Evolutionary conservation across 805 yeast genomes (phyloP).

Genomic region (Zygotorulaspora florentina): DNA sequence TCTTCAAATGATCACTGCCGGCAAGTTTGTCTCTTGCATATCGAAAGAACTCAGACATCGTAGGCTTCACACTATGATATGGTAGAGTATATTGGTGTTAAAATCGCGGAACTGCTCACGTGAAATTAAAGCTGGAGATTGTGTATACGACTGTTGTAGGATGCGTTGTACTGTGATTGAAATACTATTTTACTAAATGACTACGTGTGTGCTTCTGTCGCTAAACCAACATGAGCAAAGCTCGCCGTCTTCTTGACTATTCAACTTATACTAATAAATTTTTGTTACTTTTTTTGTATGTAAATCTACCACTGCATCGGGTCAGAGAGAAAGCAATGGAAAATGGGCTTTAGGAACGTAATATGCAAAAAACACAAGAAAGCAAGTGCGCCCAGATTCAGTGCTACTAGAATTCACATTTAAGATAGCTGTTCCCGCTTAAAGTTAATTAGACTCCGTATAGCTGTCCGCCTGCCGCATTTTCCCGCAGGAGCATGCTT

Average conservation of each 20-base stretch:
- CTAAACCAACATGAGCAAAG: too few relatives aligned
- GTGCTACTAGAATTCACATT: too few relatives aligned
- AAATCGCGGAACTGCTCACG: background rate
- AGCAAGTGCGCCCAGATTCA: background rate
- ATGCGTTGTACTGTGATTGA: too few relatives aligned
- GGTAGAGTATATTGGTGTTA: background rate
- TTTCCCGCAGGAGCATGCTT: too few relatives aligned
- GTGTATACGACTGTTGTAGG: background rate
- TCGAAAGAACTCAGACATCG: constrained; percentile 19
- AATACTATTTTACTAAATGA: too few relatives aligned
- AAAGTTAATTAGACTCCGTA: background rate
- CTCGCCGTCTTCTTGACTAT: background rate
- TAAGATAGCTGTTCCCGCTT: too few relatives aligned
- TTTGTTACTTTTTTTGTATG: background rate
- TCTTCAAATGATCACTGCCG: constrained; percentile 21
- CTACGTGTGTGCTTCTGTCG: background rate
- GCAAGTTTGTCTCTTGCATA: constrained; percentile 24
- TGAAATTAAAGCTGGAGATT: background rate
- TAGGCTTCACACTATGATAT: background rate
- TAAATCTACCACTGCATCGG: background rate
- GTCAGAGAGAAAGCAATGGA: background rate
- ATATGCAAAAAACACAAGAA: background rate
- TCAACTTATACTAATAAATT: background rate
- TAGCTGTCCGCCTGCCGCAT: background rate
- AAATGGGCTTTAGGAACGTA: background rate